Evolutionary conservation across 83 land plant species (phyloP), one percentile per base, ranked within the genome.

Genomic region (Thuja plicata): DNA sequence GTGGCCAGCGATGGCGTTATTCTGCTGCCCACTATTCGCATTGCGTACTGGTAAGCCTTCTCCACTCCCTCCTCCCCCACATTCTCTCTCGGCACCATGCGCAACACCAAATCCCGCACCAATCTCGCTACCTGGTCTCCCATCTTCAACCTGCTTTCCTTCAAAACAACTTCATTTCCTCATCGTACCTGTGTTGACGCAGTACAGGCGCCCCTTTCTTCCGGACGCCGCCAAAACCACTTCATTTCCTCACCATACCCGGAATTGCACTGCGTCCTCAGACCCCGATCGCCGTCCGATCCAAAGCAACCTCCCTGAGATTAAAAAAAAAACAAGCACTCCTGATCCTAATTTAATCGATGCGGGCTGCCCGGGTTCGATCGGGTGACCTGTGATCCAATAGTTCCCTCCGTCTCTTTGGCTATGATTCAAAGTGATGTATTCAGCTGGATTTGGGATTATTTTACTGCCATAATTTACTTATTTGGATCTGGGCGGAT

Each of bases 11-110:
- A 95, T 3, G 99, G 98, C 8, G 94, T 87, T 83, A 99, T 91
- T 50, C 97, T 92, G 92, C 97, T 95, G 30, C 95, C 92, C 73
- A 99, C 94, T 70, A 99, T 94, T 81, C 98, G 97, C 77, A 92
- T 76, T 27, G 99, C 97, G 89, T 96, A 99, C 48, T 91, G 88
- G 60, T 95, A 93, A 41, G 95, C 92, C 19, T 88, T 76, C 41
- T 92, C 92, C 86, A 86, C 89, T n/a, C 86, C 92, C 86, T 70
- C 88, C 15, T 34, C 87, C 45, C 85, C 82, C 82, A 77, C 79
- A 85, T 62, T 78, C 5, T 60, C 80, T 16, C 86, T 85, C 57
- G 38, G 96, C 74, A 94, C 92, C 30, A 98, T 87, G 12, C 99
- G 96, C 82, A 38, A 88, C 24, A 97, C 98, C 21, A 98, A 94